Conservation (phyloP, 2,329 filamentous ascomycete genomes). For the Talaromyces piceae region DNA sequence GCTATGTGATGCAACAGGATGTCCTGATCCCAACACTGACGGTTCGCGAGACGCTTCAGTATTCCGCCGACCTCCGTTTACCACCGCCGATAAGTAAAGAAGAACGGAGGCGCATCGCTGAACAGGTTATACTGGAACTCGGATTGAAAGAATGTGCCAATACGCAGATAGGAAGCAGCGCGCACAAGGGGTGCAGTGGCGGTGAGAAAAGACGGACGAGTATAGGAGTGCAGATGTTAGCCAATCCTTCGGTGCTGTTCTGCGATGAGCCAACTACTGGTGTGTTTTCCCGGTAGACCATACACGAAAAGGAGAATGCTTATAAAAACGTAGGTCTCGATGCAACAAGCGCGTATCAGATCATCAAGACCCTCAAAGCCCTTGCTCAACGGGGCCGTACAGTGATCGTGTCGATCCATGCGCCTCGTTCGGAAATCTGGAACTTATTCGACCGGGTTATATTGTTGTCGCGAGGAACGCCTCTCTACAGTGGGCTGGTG, state of each 20-base stretch:
- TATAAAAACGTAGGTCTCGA: slow-evolving; percentile 44
- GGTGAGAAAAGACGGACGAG: slow-evolving; percentile 71
- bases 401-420: slow-evolving; percentile 67
- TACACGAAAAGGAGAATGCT: neutral
- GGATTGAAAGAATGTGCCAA: slow-evolving; percentile 70
- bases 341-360: slow-evolving; percentile 67
- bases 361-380: slow-evolving; percentile 61
- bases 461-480: slow-evolving; percentile 58
- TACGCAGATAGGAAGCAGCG: slow-evolving; percentile 63
- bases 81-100: slow-evolving; percentile 53
- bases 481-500: slow-evolving; percentile 59
- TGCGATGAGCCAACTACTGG: slow-evolving; percentile 74
- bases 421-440: slow-evolving; percentile 74
- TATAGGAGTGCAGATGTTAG: slow-evolving; percentile 70
- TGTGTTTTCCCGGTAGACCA: slow-evolving; percentile 1
- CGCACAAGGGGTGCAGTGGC: slow-evolving; percentile 68
- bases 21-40: slow-evolving; percentile 65
- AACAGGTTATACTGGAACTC: slow-evolving; percentile 68
- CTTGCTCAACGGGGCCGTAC: slow-evolving; percentile 63
- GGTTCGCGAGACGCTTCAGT: slow-evolving; percentile 65
- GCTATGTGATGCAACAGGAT: slow-evolving; percentile 64
- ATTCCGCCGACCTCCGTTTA: slow-evolving; percentile 64
- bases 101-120: slow-evolving; percentile 58
- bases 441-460: slow-evolving; percentile 65
- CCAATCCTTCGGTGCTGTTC: slow-evolving; percentile 70